phyloP scores from a whole-genome alignment of 768 basidiomycete species.

The Lentinula edodes region DNA sequence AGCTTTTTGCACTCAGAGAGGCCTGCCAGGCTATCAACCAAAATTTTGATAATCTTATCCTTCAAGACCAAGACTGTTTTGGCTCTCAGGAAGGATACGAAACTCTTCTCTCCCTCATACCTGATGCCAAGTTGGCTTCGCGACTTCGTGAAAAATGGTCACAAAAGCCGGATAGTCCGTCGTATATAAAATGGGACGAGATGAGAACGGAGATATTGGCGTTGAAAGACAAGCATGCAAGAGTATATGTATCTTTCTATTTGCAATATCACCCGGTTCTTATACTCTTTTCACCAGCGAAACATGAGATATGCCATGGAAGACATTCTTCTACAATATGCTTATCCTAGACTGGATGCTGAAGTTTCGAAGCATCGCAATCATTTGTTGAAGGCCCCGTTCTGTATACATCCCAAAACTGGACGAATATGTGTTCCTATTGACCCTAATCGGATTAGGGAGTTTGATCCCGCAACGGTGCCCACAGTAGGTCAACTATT shows the following conservation, averaged over 20 bases:
- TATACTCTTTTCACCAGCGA: constrained; percentile 19
- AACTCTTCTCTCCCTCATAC: constrained; percentile 67
- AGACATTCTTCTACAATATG: constrained; percentile 89
- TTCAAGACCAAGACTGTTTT: constrained; percentile 86
- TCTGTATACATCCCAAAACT: constrained; percentile 95
- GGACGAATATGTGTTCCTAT: constrained; percentile 94
- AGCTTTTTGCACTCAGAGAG: constrained; percentile 21
- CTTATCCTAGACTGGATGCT: constrained; percentile 92
- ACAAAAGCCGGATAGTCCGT: constrained; percentile 42
- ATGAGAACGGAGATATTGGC: constrained; percentile 37
- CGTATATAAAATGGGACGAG: constrained; percentile 72
- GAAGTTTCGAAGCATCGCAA: constrained; percentile 98
- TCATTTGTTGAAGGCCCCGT: constrained; percentile 96
- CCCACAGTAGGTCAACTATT: constrained; percentile 87
- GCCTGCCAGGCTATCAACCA: constrained; percentile 44
- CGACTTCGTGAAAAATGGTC: constrained; percentile 58
- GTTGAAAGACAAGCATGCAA: constrained; percentile 22
- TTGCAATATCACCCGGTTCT: constrained; percentile 10
- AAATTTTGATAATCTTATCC: constrained; percentile 61
- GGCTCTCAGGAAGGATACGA: constrained; percentile 64
- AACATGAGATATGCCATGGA: constrained; percentile 49
- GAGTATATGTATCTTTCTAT: constrained; percentile 19
- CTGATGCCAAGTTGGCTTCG: constrained; percentile 48
- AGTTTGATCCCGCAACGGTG: constrained; percentile 80
- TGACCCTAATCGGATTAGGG: constrained; percentile 66